Evolutionary conservation across 768 basidiomycete species (phyloP).

Genomic region (Pisolithus orientalis): DNA sequence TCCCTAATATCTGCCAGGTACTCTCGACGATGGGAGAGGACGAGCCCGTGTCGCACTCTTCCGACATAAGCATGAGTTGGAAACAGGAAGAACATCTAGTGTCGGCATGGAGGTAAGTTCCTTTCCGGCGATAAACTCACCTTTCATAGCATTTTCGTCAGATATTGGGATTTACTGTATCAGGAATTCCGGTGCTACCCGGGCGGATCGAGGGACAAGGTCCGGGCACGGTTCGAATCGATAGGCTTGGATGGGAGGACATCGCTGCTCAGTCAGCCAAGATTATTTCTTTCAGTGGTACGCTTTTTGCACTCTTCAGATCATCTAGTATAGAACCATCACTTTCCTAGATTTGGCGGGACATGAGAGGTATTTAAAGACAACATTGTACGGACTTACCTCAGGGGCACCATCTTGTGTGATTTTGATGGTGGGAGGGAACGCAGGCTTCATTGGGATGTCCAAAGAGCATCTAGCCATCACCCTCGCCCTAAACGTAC

Average conservation of each 20-base stretch:
- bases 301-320: not conserved
- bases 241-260: slow-evolving; percentile 94
- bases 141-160: slow-evolving; percentile 20
- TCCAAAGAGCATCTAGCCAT: slow-evolving; percentile 96
- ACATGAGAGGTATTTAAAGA: slow-evolving; percentile 89
- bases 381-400: slow-evolving; percentile 91
- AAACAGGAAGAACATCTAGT: slow-evolving; percentile 90
- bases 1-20: slow-evolving; percentile 36
- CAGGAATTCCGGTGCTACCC: slow-evolving; percentile 76
- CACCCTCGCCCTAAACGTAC: slow-evolving; percentile 87
- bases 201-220: slow-evolving; percentile 49
- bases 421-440: slow-evolving; percentile 90
- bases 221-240: slow-evolving; percentile 60
- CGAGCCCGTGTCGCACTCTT: slow-evolving; percentile 85
- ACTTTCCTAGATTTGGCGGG: slow-evolving; percentile 80
- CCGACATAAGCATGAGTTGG: slow-evolving; percentile 95
- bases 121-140: not conserved
- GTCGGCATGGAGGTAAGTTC: slow-evolving; percentile 91
- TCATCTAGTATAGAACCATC: not conserved
- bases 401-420: slow-evolving; percentile 91
- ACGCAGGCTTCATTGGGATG: slow-evolving; percentile 89
- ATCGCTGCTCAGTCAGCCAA: slow-evolving; percentile 86
- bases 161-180: slow-evolving; percentile 84
- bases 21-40: slow-evolving; percentile 76
- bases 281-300: slow-evolving; percentile 87